A percentile compares a stretch with the other conserved stretches of the same genome.
These are phyloP conservation scores for Exophiala sp. DNA, from an alignment of 2,329 filamentous ascomycete species.

Conservation along the genomic window DNA sequence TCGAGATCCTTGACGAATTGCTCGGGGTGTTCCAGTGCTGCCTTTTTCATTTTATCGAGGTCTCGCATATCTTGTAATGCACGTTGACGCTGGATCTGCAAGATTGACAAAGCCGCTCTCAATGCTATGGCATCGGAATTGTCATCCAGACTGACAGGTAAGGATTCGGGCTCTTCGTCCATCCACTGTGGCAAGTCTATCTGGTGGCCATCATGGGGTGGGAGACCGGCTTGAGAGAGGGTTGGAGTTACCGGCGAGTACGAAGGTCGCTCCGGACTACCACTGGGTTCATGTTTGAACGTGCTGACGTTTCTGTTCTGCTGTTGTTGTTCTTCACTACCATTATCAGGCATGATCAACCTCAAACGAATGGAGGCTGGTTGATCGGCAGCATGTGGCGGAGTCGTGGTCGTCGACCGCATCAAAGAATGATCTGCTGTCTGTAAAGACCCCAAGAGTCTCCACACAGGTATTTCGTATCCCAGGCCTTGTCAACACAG, in stretches of 20 bases:
- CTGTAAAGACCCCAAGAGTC: background rate
- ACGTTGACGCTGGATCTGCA: conserved; percentile 80
- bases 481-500: too few species aligned
- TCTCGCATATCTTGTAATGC: conserved; percentile 70
- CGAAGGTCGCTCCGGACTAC: conserved; percentile 38
- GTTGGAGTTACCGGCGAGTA: conserved; percentile 48
- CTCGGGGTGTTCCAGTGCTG: conserved; percentile 67
- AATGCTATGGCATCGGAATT: conserved; percentile 88
- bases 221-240: conserved; percentile 32
- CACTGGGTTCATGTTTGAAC: conserved; percentile 20
- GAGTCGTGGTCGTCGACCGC: background rate
- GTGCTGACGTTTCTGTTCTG: background rate
- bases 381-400: background rate
- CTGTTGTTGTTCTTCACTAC: conserved; percentile 2
- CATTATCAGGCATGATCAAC: conserved; percentile 16
- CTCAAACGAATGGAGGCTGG: conserved; percentile 6
- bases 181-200: conserved; percentile 22
- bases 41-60: conserved; percentile 66
- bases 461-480: background rate
- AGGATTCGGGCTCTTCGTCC: conserved; percentile 34
- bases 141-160: conserved; percentile 46
- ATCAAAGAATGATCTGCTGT: conserved; percentile 28
- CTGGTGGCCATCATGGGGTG: conserved; percentile 11
- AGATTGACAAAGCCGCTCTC: conserved; percentile 75
- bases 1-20: conserved; percentile 68